These are phyloP conservation scores for Lachnellula cervina DNA, from an alignment of 2,329 filamentous ascomycete genomes.

Conservation along the genomic window DNA sequence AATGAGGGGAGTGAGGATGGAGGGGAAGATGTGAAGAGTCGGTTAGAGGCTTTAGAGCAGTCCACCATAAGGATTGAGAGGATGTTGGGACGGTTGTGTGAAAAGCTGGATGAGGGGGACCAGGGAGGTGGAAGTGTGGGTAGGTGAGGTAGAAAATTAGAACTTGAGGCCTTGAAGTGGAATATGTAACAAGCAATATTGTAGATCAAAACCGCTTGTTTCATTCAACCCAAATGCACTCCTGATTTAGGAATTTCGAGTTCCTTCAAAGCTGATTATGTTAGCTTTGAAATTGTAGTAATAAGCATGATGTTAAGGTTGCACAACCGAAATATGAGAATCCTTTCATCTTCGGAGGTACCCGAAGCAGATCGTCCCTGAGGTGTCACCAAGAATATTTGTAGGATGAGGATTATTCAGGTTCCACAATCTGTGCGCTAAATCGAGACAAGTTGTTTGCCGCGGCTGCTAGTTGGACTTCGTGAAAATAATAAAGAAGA, in stretches of 20 bases:
- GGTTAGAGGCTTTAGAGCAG: conserved; percentile 25
- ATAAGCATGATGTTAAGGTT: not conserved
- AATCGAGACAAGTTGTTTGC: not conserved
- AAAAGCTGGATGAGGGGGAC: conserved; percentile 15
- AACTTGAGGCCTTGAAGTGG: not conserved
- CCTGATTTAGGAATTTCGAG: not conserved
- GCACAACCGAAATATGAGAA: not conserved
- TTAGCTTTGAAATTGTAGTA: not conserved
- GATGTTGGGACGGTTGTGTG: conserved; percentile 24
- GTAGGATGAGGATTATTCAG: too few relatives aligned
- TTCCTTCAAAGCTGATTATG: not conserved
- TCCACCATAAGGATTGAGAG: conserved; percentile 24
- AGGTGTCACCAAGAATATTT: too few relatives aligned
- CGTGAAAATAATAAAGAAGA: not conserved
- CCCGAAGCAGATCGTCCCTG: too few relatives aligned
- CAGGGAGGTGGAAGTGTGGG: not conserved
- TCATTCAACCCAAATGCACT: not conserved
- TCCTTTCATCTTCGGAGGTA: not conserved
- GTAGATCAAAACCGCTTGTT: not conserved
- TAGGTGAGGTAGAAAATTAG: conserved; percentile 16
- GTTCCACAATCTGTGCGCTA: not conserved
- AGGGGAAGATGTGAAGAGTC: conserved; percentile 14
- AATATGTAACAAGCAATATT: not conserved
- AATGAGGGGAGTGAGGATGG: conserved; percentile 18
- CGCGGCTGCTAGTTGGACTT: not conserved